Evolutionary conservation across 176 grass and related monocot species (phyloP).

Genomic region (Musa schizocarpa): DNA sequence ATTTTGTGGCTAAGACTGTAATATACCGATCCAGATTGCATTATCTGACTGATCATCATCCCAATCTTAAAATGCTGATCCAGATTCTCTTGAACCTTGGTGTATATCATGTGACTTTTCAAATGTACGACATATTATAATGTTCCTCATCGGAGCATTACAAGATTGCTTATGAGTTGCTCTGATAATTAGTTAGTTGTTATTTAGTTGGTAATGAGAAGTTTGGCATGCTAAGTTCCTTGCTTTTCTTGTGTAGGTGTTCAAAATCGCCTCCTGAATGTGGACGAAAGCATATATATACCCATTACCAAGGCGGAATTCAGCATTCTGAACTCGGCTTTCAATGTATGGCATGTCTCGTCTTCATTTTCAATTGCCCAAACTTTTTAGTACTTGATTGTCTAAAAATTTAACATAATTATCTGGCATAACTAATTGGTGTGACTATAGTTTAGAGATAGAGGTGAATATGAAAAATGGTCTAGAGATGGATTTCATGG

Average conservation of each 20-base stretch:
- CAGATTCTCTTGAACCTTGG: neutral
- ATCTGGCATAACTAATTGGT: neutral
- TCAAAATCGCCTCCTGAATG: slow-evolving; percentile 67
- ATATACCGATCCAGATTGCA: neutral
- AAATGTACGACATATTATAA: neutral
- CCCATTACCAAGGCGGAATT: slow-evolving; percentile 81
- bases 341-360: slow-evolving; percentile 44
- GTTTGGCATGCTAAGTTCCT: slow-evolving; percentile 6
- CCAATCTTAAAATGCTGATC: neutral
- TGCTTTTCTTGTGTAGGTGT: slow-evolving; percentile 44
- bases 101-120: neutral
- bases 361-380: neutral
- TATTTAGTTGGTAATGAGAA: neutral
- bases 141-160: neutral
- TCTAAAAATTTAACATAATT: neutral
- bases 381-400: neutral
- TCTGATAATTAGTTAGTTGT: neutral
- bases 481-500: no score
- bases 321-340: slow-evolving; percentile 57
- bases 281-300: slow-evolving; percentile 92
- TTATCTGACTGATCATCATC: neutral
- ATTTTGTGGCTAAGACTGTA: neutral
- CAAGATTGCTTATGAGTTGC: neutral
- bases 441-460: no score
- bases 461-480: no score